Percentiles rank a stretch among this genome's conserved stretches.
These are phyloP conservation scores for Lipomyces spencermartinsiae DNA, from an alignment of 805 yeast species.

Conservation along the genomic window DNA sequence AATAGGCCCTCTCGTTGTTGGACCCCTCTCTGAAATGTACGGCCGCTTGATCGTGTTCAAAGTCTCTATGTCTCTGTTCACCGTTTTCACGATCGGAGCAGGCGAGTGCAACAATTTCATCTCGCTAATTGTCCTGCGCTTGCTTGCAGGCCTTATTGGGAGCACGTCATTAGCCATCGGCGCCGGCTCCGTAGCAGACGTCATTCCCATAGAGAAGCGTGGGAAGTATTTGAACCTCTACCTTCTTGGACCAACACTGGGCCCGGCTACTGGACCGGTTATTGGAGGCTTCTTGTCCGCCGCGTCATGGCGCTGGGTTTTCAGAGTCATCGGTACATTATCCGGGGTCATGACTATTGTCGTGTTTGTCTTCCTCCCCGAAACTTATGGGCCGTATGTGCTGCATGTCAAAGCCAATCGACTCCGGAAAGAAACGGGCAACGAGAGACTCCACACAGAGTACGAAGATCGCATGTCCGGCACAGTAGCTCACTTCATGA, in stretches of 20 bases:
- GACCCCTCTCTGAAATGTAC: conserved; percentile 72
- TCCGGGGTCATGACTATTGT: conserved; percentile 26
- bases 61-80: conserved; percentile 49
- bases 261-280: conserved; percentile 70
- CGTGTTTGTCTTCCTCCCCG: conserved; percentile 61
- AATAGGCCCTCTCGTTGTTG: conserved; percentile 50
- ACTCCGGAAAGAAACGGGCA: conserved; percentile 62
- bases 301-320: conserved; percentile 75
- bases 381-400: conserved; percentile 84
- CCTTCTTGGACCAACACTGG: conserved; percentile 37
- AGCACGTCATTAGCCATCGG: conserved; percentile 84
- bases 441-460: conserved; percentile 61
- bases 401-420: conserved; percentile 67
- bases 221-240: conserved; percentile 28
- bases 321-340: conserved; percentile 56
- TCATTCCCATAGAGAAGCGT: conserved; percentile 62
- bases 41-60: conserved; percentile 71
- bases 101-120: conserved; percentile 53
- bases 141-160: conserved; percentile 75
- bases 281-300: conserved; percentile 63
- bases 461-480: conserved; percentile 52
- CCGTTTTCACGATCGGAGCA: conserved; percentile 47
- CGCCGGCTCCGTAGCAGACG: conserved; percentile 80
- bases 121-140: conserved; percentile 69
- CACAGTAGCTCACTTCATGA: conserved; percentile 25